Conservation (phyloP, 1,284 basidiomycete genomes). For the Stygiomarasmius scandens region DNA sequence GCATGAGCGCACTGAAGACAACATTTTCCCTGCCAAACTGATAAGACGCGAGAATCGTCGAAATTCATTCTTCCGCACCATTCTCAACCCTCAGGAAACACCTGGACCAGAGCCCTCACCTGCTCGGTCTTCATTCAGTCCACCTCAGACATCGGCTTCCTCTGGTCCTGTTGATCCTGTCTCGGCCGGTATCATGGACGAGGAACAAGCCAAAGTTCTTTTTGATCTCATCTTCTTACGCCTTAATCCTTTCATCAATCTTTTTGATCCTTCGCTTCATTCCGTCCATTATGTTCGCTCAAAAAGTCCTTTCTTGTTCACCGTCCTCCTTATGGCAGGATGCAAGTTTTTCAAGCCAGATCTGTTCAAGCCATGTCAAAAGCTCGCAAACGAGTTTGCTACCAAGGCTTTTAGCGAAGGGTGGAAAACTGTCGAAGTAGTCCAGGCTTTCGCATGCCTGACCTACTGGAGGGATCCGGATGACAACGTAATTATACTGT, state of each 20-base stretch:
- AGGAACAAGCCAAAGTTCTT: constrained; percentile 65
- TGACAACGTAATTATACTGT: constrained; percentile 58
- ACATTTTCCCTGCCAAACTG: constrained; percentile 71
- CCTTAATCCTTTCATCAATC: constrained; percentile 82
- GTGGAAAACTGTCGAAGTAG: constrained; percentile 78
- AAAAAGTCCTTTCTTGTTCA: constrained; percentile 78
- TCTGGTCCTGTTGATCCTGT: constrained; percentile 65
- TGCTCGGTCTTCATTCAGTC: constrained; percentile 32
- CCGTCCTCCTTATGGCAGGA: constrained; percentile 78
- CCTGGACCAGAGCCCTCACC: constrained; percentile 37
- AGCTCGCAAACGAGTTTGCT: constrained; percentile 70
- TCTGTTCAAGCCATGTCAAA: constrained; percentile 66
- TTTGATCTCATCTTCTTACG: constrained; percentile 79
- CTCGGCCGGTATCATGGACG: constrained; percentile 64
- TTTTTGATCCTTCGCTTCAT: constrained; percentile 80
- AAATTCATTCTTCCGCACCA: constrained; percentile 78
- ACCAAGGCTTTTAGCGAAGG: constrained; percentile 76
- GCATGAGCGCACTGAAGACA: constrained; percentile 58
- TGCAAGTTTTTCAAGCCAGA: constrained; percentile 83
- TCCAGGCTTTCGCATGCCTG: constrained; percentile 82
- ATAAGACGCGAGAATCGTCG: constrained; percentile 70
- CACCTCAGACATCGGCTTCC: constrained; percentile 33
- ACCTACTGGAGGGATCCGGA: constrained; percentile 88
- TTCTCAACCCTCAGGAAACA: constrained; percentile 70
- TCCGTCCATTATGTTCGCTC: constrained; percentile 73